Evolutionary conservation across 2,329 filamentous ascomycete species (phyloP), one percentile per base, ranked within the genome.

Genomic region (Scolecobasidium constrictum): DNA sequence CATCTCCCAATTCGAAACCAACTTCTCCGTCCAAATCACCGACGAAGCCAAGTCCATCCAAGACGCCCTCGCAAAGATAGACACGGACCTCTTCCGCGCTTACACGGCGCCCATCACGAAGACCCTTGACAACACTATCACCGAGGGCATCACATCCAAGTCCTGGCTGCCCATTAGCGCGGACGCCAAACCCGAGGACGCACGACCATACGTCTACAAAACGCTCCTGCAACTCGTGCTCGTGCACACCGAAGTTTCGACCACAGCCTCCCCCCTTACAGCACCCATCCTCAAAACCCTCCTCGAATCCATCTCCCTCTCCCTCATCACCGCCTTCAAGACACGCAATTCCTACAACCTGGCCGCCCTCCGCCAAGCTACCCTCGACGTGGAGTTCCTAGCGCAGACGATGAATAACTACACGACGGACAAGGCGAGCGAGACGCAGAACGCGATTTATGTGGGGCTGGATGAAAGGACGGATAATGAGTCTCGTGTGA

Each of bases 301-400:
- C 22, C 78, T 96, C 31, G 87, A 94, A 57, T 78, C 87, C 55
- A 75, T 83, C 9, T 90, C 83, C 9, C 67, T 74, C 4, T 80
- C 87, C 47, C 78, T 96, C n/a, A 78, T 95, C 13, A 75, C 81
- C 20, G 81, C 86, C 0, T 94, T 96, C 69, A 69, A 74, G 59
- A 58, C 69, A 26, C 78, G 65, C 0, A 61, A 70, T 4, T 69
- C 69, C 16, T 96, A 92, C 63, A 74, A 78, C 2, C 77, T 98
- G 1, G 71, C 82, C 4, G 81, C 84, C 5, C 75, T 98, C 40
- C 94, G 96, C 81, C 93, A 98, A 64, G 93, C 93, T 2, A 98
- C 92, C 0, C 76, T 98, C 1, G 92, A 98, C 56, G 88, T 95
- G 2, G 92, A 98, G 62, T 96, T 98, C 57, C 81, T 96, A 45